Conservation (phyloP, 306 rosid genomes). For the Rosa lucieae region DNA sequence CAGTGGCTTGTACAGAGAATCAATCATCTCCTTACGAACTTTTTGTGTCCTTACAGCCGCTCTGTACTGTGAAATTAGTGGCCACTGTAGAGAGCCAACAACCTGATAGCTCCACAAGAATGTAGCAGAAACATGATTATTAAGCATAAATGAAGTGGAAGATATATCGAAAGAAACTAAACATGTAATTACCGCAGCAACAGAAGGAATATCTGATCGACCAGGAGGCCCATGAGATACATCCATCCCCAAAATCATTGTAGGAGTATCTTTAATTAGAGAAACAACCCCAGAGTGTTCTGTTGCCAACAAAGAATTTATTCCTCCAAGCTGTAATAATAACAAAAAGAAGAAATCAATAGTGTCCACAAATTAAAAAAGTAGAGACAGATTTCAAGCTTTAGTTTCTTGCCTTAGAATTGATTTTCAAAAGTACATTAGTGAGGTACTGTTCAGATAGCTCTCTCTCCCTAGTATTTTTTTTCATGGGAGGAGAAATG, state of each 20-base stretch:
- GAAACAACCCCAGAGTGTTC: conserved; percentile 58
- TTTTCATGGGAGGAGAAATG: too few species aligned
- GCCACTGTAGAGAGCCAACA: conserved; percentile 86
- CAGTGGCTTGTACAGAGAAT: conserved; percentile 79
- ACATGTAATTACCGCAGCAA: conserved; percentile 69
- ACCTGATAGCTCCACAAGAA: conserved; percentile 41
- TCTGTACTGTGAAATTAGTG: conserved; percentile 84
- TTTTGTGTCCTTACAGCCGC: conserved; percentile 73
- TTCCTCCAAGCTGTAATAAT: conserved; percentile 74
- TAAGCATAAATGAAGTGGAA: not conserved
- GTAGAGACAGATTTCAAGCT: not conserved
- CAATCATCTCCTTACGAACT: conserved; percentile 80
- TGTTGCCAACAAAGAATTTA: conserved; percentile 69
- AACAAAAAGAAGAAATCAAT: conserved; percentile 18
- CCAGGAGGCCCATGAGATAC: conserved; percentile 85
- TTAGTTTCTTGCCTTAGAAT: conserved; percentile 66
- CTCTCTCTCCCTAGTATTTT: not conserved
- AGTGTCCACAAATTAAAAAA: conserved; percentile 3
- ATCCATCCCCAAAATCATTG: conserved; percentile 94
- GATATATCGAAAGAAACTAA: not conserved
- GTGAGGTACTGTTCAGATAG: conserved; percentile 62
- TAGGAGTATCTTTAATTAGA: conserved; percentile 62
- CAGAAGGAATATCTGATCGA: conserved; percentile 66
- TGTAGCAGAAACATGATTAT: conserved; percentile 22
- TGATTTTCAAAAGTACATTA: conserved; percentile 85